phyloP scores from a whole-genome alignment of 495 filamentous ascomycete species.

The Hypoxylon cercidicola region DNA sequence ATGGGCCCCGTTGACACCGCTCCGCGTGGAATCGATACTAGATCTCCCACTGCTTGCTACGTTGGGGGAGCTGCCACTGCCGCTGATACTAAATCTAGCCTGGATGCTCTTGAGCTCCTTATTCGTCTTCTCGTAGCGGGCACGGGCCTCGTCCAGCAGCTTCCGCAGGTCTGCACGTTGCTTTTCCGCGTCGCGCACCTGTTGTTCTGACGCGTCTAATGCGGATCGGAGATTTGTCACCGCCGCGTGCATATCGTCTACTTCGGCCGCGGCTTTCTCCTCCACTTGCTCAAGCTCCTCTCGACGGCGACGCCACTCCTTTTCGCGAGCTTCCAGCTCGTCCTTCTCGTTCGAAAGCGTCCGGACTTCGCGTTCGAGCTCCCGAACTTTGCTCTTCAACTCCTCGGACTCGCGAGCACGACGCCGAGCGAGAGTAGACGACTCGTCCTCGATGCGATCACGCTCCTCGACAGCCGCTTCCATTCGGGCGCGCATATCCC shows the following conservation, averaged over 20 bases:
- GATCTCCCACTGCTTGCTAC: slow-evolving; percentile 47
- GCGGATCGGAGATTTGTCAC: slow-evolving; percentile 82
- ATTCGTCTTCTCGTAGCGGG: slow-evolving; percentile 79
- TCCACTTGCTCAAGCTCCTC: slow-evolving; percentile 78
- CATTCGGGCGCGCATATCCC: slow-evolving; percentile 90
- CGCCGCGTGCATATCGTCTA: slow-evolving; percentile 76
- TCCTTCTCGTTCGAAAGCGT: slow-evolving; percentile 77
- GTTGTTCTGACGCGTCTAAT: slow-evolving; percentile 86
- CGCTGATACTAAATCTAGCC: slow-evolving; percentile 46
- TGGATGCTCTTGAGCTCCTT: slow-evolving; percentile 66
- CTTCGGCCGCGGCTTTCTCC: slow-evolving; percentile 74
- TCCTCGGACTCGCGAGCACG: slow-evolving; percentile 88
- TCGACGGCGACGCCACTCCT: slow-evolving; percentile 71
- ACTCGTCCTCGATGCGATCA: slow-evolving; percentile 91
- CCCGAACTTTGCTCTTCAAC: slow-evolving; percentile 77
- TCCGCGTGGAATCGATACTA: slow-evolving; percentile 71
- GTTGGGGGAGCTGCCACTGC: slow-evolving; percentile 36
- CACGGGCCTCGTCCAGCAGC: slow-evolving; percentile 78
- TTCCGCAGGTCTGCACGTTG: slow-evolving; percentile 80
- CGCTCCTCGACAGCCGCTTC: slow-evolving; percentile 90
- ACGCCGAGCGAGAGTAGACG: slow-evolving; percentile 77
- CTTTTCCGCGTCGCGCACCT: slow-evolving; percentile 81
- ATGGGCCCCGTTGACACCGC: slow-evolving; percentile 45
- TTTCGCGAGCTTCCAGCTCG: slow-evolving; percentile 70
- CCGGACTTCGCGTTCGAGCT: slow-evolving; percentile 79